Conservation (phyloP, 2,329 filamentous ascomycete genomes). For the Orbilia quercus region DNA sequence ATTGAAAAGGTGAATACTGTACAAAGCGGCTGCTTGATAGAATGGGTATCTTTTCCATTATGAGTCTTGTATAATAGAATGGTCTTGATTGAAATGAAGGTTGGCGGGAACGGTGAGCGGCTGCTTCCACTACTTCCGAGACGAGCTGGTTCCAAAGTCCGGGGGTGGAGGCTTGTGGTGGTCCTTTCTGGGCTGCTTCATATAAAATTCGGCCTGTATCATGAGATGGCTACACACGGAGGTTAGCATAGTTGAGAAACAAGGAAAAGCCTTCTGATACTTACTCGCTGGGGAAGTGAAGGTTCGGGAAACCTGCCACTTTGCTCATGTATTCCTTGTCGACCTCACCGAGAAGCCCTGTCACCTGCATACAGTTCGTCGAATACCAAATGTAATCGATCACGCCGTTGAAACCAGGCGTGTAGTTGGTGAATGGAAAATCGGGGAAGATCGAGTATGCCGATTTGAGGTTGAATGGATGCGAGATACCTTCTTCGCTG, state of each 20-base stretch:
- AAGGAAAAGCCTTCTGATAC: slow-evolving; percentile 23
- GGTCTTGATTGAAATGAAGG: slow-evolving; percentile 53
- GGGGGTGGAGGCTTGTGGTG: slow-evolving; percentile 71
- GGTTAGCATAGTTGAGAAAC: slow-evolving; percentile 5
- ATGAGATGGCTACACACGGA: slow-evolving; percentile 74
- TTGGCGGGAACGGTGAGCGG: slow-evolving; percentile 58
- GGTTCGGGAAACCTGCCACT: slow-evolving; percentile 91
- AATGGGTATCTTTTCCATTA: slow-evolving; percentile 57
- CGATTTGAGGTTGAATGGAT: slow-evolving; percentile 93
- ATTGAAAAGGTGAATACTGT: slow-evolving; percentile 54
- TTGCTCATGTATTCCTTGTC: slow-evolving; percentile 85
- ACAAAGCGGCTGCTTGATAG: slow-evolving; percentile 53
- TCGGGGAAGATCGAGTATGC: slow-evolving; percentile 87
- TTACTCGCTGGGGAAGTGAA: slow-evolving; percentile 87
- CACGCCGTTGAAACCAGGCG: slow-evolving; percentile 88
- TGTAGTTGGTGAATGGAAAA: slow-evolving; percentile 95
- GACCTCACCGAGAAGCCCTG: slow-evolving; percentile 84
- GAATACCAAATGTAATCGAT: slow-evolving; percentile 99
- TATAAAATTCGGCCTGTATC: slow-evolving; percentile 86
- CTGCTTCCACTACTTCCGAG: slow-evolving; percentile 56
- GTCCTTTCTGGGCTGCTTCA: slow-evolving; percentile 87
- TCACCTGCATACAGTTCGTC: slow-evolving; percentile 85
- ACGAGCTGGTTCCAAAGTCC: slow-evolving; percentile 68
- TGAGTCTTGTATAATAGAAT: slow-evolving; percentile 48
- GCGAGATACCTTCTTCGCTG: slow-evolving; percentile 88